Evolutionary conservation across 192 early-diverging fungal genomes (phyloP).

Genomic region (Coemansia sp.): DNA sequence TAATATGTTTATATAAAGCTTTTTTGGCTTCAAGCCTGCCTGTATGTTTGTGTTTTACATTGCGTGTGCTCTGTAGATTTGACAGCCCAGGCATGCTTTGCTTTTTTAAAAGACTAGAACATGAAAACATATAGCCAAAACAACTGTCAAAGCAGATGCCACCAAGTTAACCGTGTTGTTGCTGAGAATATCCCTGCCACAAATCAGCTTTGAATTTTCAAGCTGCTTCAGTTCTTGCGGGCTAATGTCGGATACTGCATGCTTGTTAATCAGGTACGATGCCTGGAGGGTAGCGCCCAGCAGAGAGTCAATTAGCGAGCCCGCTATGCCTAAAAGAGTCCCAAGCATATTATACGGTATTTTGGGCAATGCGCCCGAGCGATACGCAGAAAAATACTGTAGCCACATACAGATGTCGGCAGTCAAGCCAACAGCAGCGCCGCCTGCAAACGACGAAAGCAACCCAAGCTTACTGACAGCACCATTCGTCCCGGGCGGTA

Average conservation of each 20-base stretch:
- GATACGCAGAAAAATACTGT: conserved; percentile 51
- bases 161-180: conserved; percentile 69
- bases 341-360: conserved; percentile 57
- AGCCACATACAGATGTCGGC: conserved; percentile 57
- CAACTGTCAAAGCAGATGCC: conserved; percentile 34
- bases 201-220: conserved; percentile 57
- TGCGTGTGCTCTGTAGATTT: too few relatives aligned
- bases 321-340: conserved; percentile 66
- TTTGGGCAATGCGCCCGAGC: conserved; percentile 26
- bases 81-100: too few relatives aligned
- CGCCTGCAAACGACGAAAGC: conserved; percentile 76
- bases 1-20: too few relatives aligned
- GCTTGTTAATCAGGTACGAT: conserved; percentile 64
- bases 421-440: conserved; percentile 65
- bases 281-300: conserved; percentile 79
- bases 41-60: too few relatives aligned
- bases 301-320: conserved; percentile 80
- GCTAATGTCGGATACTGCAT: conserved; percentile 52
- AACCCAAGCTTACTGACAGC: conserved; percentile 74
- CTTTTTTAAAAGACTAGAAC: conserved; percentile 2
- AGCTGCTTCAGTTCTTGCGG: conserved; percentile 53
- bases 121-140: conserved; percentile 14
- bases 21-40: too few relatives aligned
- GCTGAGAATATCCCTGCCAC: conserved; percentile 70
- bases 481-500: conserved; percentile 92